These are phyloP conservation scores for Lipomyces chichibuensis DNA, from an alignment of 805 yeast species.

Conservation along the genomic window DNA sequence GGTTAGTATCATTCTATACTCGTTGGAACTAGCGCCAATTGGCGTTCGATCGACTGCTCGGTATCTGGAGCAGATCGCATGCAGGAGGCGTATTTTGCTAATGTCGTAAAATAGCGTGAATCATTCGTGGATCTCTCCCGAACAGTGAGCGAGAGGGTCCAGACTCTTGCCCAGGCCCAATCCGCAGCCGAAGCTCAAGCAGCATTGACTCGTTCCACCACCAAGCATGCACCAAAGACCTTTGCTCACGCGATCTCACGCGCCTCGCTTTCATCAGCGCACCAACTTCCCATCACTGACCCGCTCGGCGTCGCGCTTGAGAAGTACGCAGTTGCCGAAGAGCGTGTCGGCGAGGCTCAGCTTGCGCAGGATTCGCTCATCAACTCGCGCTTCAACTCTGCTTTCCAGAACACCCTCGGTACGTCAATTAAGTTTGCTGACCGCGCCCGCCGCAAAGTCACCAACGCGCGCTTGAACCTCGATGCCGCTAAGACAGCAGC, in stretches of 20 bases:
- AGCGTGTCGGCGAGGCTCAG: slow-evolving; percentile 78
- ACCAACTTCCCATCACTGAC: slow-evolving; percentile 50
- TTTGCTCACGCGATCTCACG: slow-evolving; percentile 79
- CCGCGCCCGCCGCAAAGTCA: slow-evolving; percentile 71
- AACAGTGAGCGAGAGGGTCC: slow-evolving; percentile 63
- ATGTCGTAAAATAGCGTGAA: slow-evolving; percentile 53
- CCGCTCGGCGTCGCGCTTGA: slow-evolving; percentile 65
- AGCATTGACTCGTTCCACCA: slow-evolving; percentile 59
- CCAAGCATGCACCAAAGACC: slow-evolving; percentile 68
- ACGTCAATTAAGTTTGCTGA: slow-evolving; percentile 64
- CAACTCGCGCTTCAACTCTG: slow-evolving; percentile 67
- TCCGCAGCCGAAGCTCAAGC: slow-evolving; percentile 84
- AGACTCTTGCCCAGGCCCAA: slow-evolving; percentile 69
- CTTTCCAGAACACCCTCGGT: slow-evolving; percentile 63
- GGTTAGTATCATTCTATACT: slow-evolving; percentile 28
- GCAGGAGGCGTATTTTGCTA: background rate
- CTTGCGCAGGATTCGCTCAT: slow-evolving; percentile 79
- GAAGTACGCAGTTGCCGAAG: slow-evolving; percentile 68
- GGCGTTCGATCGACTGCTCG: background rate
- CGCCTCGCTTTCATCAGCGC: slow-evolving; percentile 63
- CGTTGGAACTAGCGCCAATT: background rate
- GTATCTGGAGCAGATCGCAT: background rate
- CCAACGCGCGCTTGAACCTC: slow-evolving; percentile 73
- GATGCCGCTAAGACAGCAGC: slow-evolving; percentile 72
- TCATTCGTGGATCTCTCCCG: slow-evolving; percentile 74